A percentile compares a stretch with the other conserved stretches of the same genome.
Conservation (phyloP, 2,329 filamentous ascomycete species). For the Exophiala mesophila region DNA sequence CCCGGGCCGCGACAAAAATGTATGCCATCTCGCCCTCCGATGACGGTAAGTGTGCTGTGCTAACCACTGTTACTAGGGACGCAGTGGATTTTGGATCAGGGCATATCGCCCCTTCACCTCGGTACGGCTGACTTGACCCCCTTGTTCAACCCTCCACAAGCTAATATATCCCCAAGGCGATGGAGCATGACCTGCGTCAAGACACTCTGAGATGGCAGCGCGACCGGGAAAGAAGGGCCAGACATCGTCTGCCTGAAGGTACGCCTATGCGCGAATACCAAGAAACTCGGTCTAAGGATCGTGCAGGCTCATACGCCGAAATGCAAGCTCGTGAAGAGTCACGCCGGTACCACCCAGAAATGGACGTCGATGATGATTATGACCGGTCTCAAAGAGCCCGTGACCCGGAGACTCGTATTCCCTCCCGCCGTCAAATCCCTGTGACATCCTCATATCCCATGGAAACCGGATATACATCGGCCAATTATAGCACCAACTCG, state of each 20-base stretch:
- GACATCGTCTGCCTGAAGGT: slow-evolving; percentile 19
- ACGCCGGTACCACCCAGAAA: slow-evolving; percentile 18
- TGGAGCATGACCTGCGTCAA: slow-evolving; percentile 43
- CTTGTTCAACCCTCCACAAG: not conserved
- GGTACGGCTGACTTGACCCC: too few species aligned
- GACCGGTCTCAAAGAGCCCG: slow-evolving; percentile 17
- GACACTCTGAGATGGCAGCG: slow-evolving; percentile 49
- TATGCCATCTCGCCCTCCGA: slow-evolving; percentile 39
- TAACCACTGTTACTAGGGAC: slow-evolving; percentile 48
- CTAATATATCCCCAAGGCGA: slow-evolving; percentile 38
- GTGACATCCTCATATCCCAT: slow-evolving; percentile 18
- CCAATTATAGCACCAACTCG: slow-evolving; percentile 19
- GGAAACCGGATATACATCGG: slow-evolving; percentile 20
- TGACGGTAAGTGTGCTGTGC: slow-evolving; percentile 14
- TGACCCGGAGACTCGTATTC: slow-evolving; percentile 14
- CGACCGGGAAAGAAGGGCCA: slow-evolving; percentile 20
- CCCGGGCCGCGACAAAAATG: slow-evolving; percentile 66
- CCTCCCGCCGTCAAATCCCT: slow-evolving; percentile 13
- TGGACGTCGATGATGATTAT: slow-evolving; percentile 24
- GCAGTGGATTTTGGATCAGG: slow-evolving; percentile 70
- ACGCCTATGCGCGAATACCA: slow-evolving; percentile 15
- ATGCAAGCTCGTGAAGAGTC: slow-evolving; percentile 19
- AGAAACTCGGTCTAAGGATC: slow-evolving; percentile 19
- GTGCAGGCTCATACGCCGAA: slow-evolving; percentile 23
- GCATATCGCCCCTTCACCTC: slow-evolving; percentile 74